Evolutionary conservation across 352 stramenopile species (phyloP).

Genomic region (Pythium rhizo-oryzae): DNA sequence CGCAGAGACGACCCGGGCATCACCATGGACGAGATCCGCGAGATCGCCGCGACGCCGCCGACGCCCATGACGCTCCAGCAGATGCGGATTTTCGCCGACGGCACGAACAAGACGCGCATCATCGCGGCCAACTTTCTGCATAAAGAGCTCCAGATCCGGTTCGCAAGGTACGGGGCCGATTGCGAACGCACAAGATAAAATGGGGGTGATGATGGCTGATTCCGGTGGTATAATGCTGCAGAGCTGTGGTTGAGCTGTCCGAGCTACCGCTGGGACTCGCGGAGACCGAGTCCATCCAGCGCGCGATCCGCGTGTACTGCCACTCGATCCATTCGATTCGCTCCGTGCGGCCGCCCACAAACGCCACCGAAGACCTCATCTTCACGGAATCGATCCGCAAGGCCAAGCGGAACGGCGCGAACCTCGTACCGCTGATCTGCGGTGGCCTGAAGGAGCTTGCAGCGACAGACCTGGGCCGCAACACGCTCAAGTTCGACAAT

Average conservation of each 20-base stretch:
- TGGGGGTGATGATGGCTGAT: too few species aligned
- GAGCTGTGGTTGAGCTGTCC: constrained; percentile 73
- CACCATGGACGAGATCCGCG: constrained; percentile 65
- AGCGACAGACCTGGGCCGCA: constrained; percentile 60
- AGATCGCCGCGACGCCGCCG: constrained; percentile 52
- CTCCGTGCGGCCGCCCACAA: constrained; percentile 42
- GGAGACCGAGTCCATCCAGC: constrained; percentile 59
- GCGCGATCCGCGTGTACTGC: constrained; percentile 67
- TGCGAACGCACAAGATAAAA: too few species aligned
- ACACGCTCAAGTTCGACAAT: constrained; percentile 55
- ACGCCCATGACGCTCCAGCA: constrained; percentile 79
- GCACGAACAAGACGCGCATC: constrained; percentile 59
- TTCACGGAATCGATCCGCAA: constrained; percentile 67
- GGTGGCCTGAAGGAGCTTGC: constrained; percentile 73
- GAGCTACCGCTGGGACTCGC: constrained; percentile 71
- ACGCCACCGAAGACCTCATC: constrained; percentile 46
- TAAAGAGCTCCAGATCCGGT: constrained; percentile 79
- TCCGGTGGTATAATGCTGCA: constrained; percentile 10
- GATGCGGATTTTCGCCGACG: constrained; percentile 79
- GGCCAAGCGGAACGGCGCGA: constrained; percentile 59
- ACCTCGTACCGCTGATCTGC: constrained; percentile 82
- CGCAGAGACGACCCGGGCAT: constrained; percentile 32
- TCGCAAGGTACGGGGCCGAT: constrained; percentile 46
- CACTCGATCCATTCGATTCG: constrained; percentile 57
- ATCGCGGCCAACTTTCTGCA: constrained; percentile 73